Base-by-base conservation (phyloP, 1,284 basidiomycete genomes). In the Ceraceosorus guamensis region DNA sequence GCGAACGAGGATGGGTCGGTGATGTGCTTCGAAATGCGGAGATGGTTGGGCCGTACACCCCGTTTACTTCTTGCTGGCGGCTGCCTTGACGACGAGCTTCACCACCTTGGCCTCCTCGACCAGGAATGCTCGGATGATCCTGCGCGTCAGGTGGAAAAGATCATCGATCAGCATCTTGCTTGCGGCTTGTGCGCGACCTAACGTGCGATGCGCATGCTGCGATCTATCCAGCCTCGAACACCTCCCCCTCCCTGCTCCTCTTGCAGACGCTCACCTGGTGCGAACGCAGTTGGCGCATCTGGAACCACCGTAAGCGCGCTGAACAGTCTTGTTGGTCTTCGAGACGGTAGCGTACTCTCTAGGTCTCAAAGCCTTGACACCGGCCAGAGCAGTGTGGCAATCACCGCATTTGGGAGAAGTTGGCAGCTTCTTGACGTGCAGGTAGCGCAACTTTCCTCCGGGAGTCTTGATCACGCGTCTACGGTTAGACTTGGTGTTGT, bases 41-140 rank as follows among this genome's bases (percentile, higher is more conserved):
- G n/a, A n/a, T n/a, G n/a, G n/a, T n/a, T n/a, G n/a, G n/a, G n/a
- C n/a, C n/a, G n/a, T n/a, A n/a, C n/a, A n/a, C n/a, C n/a, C n/a
- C n/a, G n/a, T 46, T 59, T 60, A 65, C 60, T 62, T 57, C 69
- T 73, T 71, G 46, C 66, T 59, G 76, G 82, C 83, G 78, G 87
- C 86, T 73, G 87, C 87, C 84, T 96, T 96, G 83, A 97, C 90
- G 68, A 98, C 92, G 81, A 85, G 88, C 87, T 99, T 99, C 78
- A 99, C 93, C 73, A 99, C 97, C 84, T 97, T 98, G 50, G 93
- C 93, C 83, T 98, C 92, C 83, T 98, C 95, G 57, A 98, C 89
- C 64, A 99, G 81, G 86, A 98, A 99, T 65, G 95, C 92, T 61
- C 95, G 89, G 76, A 98, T 87, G 76, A 99, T 92, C 71, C 93